Base-by-base conservation (phyloP, 768 basidiomycete species). In the Serendipita sp. region DNA sequence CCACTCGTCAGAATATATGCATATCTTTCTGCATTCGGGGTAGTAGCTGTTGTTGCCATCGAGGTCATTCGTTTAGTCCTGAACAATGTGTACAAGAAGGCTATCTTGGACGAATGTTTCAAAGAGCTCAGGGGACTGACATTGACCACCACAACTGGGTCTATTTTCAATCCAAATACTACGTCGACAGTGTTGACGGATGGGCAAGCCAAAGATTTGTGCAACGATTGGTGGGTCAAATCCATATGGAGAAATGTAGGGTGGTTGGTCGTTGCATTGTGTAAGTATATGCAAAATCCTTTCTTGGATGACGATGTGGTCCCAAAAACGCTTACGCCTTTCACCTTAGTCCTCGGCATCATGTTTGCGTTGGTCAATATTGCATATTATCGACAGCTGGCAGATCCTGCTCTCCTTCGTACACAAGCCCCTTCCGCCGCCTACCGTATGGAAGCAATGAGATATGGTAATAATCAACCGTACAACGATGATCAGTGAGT, bases 201-300 rank as follows among this genome's bases (percentile, higher is more conserved):
- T 6, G 52, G 34, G 2, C 64, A 65, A 3, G 69, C 69, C 3
- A 18, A 46, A 8, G 13, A 37, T 3, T 67, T 80, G 75, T 93
- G 91, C 71, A 74, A 74, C 5, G 66, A 70, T 29, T 75, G 76
- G 5, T 92, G 84, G 82, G 75, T 73, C 66, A 82, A 77, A 44
- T 81, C 82, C 66, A 87, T 87, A 0, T 85, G 83, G 82, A 75
- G 79, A 2, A 80, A 86, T 68, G 83, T 93, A 66, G 67, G 88
- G 34, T 77, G 78, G 48, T 76, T 90, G 44, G 69, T 91, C 44
- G 69, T 86, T 31, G 78, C 80, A 29, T 74, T 80, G 44, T 27
- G 89, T 90, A 71, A 67, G 84, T 72, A 1, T 29, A 44, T 16
- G 65, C 16, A 23, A 23, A 23, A 23, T 23, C 23, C 23, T 23